A percentile compares a stretch with the other conserved stretches of the same genome.
phyloP scores from a whole-genome alignment of 495 filamentous ascomycete genomes.

The Penicillium goetzii region DNA sequence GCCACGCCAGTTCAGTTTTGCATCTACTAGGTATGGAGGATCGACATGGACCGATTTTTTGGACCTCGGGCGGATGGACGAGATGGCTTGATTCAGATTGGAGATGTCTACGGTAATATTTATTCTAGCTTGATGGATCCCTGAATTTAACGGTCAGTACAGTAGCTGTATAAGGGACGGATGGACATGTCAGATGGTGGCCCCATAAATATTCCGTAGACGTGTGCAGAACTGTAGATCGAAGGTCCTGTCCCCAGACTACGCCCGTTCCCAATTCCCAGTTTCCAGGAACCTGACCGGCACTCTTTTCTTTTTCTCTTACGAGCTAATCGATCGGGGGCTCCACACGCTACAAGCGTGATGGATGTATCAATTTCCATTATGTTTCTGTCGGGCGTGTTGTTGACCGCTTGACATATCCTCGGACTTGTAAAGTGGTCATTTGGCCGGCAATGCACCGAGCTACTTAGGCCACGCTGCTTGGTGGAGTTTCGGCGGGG shows the following conservation, averaged over 20 bases:
- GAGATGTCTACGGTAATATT: too few relatives aligned
- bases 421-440: background rate
- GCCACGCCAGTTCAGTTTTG: slow-evolving; percentile 15
- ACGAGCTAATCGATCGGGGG: background rate
- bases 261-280: background rate
- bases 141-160: background rate
- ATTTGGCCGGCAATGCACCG: too few relatives aligned
- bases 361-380: slow-evolving; percentile 3
- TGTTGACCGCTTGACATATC: slow-evolving; percentile 1
- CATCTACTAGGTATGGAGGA: slow-evolving; percentile 14
- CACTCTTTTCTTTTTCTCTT: slow-evolving; percentile 2
- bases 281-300: slow-evolving; percentile 3
- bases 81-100: background rate
- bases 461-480: slow-evolving; percentile 1
- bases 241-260: background rate
- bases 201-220: background rate
- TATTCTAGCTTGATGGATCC: background rate
- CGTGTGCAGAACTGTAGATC: background rate
- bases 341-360: background rate
- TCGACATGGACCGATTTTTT: slow-evolving; percentile 4
- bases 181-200: slow-evolving; percentile 2
- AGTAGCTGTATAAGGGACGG: background rate
- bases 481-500: background rate
- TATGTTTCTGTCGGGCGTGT: background rate
- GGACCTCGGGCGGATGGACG: background rate